A percentile compares a stretch with the other conserved stretches of the same genome.
Evolutionary conservation across 176 grass and related monocot species (phyloP).

Genomic region (barley (Hordeum vulgare)): MorexV3_pseudomolecules_assembly NC_058521.1:442972280-442972779

Average conservation of each 20-base stretch:
- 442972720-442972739: not conserved
- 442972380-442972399: too few relatives aligned
- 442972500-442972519: not conserved
- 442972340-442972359: too few relatives aligned
- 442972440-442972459: not conserved
- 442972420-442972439: not conserved
- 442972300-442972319: not conserved
- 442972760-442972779: constrained; percentile 12
- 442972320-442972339: not conserved
- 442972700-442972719: constrained; percentile 7
- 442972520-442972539: not conserved
- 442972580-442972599: not conserved
- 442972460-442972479: not conserved
- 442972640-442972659: constrained; percentile 12
- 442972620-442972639: constrained; percentile 18
- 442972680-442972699: constrained; percentile 4
- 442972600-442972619: constrained; percentile 2
- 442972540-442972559: not conserved
- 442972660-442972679: constrained; percentile 37
- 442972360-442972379: too few relatives aligned
- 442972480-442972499: not conserved
- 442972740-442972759: not conserved
- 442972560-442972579: not conserved
- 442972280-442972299: not conserved
- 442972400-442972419: too few relatives aligned